Percentiles rank a stretch among this genome's conserved stretches.
phyloP scores from a whole-genome alignment of 306 rosid species.

The Benincasa hispida region DNA sequence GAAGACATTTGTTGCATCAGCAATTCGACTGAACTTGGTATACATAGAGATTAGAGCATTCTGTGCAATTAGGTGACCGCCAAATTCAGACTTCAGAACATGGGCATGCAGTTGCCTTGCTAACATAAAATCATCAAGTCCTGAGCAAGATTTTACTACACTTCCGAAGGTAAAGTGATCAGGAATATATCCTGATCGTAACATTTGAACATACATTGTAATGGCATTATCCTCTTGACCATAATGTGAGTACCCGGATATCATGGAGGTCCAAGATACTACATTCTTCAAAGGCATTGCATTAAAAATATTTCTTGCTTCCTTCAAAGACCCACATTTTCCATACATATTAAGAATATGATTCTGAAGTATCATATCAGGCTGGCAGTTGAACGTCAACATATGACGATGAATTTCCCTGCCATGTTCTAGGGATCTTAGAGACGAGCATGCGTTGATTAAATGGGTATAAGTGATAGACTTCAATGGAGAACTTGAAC shows the following conservation, averaged over 20 bases:
- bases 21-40: constrained; percentile 37
- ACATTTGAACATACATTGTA: constrained; percentile 43
- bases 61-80: constrained; percentile 34
- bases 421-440: constrained; percentile 46
- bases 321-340: constrained; percentile 58
- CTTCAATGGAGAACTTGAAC: constrained; percentile 19
- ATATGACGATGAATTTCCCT: constrained; percentile 41
- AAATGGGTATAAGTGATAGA: constrained; percentile 34
- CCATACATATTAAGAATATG: constrained; percentile 62
- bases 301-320: constrained; percentile 53
- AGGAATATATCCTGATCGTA: constrained; percentile 33
- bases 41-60: constrained; percentile 79
- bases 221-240: constrained; percentile 41
- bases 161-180: constrained; percentile 72
- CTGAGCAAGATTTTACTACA: constrained; percentile 49
- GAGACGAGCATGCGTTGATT: constrained; percentile 47
- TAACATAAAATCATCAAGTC: constrained; percentile 24
- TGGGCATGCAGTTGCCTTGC: constrained; percentile 61
- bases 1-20: constrained; percentile 42
- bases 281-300: constrained; percentile 47
- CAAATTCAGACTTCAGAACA: constrained; percentile 42
- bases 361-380: constrained; percentile 41
- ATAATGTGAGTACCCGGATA: constrained; percentile 51
- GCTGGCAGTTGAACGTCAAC: constrained; percentile 24
- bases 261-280: constrained; percentile 73